Percentiles rank a stretch among this genome's conserved stretches.
Conservation (phyloP, 129 eudicot genomes). For the Erigeron canadensis region DNA sequence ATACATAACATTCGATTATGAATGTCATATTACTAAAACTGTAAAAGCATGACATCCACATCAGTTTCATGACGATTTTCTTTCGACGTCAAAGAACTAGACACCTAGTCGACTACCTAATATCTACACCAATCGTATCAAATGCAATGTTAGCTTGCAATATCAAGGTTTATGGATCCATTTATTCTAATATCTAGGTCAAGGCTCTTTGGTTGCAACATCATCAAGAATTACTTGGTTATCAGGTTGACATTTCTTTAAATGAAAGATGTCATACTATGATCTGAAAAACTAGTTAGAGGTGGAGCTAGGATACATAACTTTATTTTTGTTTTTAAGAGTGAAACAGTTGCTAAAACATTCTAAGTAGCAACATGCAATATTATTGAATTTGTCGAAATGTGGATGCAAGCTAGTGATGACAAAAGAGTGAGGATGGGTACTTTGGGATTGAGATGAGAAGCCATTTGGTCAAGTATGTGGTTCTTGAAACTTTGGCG, state of each 20-base stretch:
- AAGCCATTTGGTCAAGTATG: conserved; percentile 8
- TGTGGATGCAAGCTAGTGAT: conserved; percentile 2
- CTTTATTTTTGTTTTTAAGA: not conserved
- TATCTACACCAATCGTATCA: no score
- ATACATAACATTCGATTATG: not conserved
- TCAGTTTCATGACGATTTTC: no score
- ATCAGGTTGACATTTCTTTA: no score
- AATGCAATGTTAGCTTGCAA: no score
- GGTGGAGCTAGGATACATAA: not conserved
- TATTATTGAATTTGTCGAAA: not conserved
- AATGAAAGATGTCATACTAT: no score
- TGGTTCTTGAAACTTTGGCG: conserved; percentile 16
- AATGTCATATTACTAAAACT: not conserved
- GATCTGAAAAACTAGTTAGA: not conserved
- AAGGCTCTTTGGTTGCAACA: no score
- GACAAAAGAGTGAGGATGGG: not conserved
- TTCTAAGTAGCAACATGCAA: no score
- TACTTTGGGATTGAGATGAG: not conserved
- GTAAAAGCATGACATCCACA: no score
- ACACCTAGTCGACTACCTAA: no score
- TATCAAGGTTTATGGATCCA: no score
- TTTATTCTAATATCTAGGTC: no score
- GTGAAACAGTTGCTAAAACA: not conserved
- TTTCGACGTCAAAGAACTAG: no score
- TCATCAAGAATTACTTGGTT: not conserved